A percentile compares a stretch with the other conserved stretches of the same genome.
phyloP scores from a whole-genome alignment of 1,139 yeast genomes.

The Yamadazyma songkhlaensis region DNA sequence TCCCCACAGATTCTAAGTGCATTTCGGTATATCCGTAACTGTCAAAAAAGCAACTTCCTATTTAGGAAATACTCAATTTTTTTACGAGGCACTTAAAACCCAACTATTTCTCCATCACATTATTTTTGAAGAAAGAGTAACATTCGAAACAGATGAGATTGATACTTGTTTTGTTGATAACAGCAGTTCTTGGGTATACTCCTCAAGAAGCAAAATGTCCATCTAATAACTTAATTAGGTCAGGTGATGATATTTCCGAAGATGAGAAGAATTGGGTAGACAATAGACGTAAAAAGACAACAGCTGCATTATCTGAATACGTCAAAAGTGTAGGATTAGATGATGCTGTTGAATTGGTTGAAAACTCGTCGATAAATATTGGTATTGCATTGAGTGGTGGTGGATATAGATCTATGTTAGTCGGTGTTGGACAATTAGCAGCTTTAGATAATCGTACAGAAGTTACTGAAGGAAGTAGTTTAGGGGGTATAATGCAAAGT shows the following conservation, averaged over 20 bases:
- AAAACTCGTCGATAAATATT: constrained; percentile 41
- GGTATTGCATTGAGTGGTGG: constrained; percentile 89
- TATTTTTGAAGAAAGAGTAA: neutral
- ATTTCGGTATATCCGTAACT: neutral
- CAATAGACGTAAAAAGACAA: constrained; percentile 51
- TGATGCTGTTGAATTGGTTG: constrained; percentile 47
- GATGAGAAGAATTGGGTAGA: constrained; percentile 40
- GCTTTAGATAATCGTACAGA: constrained; percentile 76
- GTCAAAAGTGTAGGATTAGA: constrained; percentile 55
- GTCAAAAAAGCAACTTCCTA: neutral
- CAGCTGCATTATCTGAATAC: constrained; percentile 52
- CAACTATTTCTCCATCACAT: too few relatives aligned
- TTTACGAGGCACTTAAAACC: neutral
- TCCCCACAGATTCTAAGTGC: too few relatives aligned
- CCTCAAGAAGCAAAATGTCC: constrained; percentile 66
- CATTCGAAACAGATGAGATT: neutral
- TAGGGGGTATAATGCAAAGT: constrained; percentile 40
- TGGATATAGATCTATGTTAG: constrained; percentile 86
- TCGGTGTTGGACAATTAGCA: constrained; percentile 84
- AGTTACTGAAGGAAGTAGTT: constrained; percentile 20
- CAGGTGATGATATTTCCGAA: constrained; percentile 32
- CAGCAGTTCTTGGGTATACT: constrained; percentile 43
- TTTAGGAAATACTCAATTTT: neutral
- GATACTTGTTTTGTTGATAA: neutral
- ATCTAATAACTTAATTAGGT: constrained; percentile 28